Conservation (phyloP, 2,329 filamentous ascomycete genomes). For the Graphiopsis chlorocephala region DNA sequence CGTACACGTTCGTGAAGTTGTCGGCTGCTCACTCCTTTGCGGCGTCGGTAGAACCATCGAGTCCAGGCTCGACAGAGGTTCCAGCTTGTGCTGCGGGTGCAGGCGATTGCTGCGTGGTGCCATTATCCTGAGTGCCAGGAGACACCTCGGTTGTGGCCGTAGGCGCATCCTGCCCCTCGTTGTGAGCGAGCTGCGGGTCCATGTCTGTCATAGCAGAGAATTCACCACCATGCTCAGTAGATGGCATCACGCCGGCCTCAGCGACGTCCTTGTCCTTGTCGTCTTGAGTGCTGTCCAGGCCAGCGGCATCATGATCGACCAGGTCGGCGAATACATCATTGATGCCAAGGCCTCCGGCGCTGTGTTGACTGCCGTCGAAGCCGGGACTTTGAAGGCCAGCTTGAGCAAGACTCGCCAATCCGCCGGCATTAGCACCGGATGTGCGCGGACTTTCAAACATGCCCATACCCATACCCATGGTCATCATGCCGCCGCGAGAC, state of each 20-base stretch:
- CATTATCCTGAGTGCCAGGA: neutral
- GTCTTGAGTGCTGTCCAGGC: conserved; percentile 25
- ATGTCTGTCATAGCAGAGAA: neutral
- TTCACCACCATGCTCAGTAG: neutral
- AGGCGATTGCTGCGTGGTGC: neutral
- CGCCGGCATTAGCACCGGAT: conserved; percentile 12
- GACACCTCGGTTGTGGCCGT: neutral
- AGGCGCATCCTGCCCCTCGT: neutral
- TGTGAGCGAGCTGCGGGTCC: neutral
- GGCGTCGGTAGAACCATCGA: neutral
- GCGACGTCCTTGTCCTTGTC: neutral
- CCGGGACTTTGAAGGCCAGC: conserved; percentile 31
- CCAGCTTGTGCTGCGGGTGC: neutral
- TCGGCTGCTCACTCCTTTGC: neutral
- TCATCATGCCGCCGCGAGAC: conserved; percentile 15
- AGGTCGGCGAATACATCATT: conserved; percentile 36
- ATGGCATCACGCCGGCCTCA: neutral
- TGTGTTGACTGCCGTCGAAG: conserved; percentile 33
- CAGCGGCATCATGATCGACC: conserved; percentile 30
- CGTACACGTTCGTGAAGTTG: neutral
- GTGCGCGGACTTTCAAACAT: conserved; percentile 34
- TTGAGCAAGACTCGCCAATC: conserved; percentile 20
- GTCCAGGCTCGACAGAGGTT: neutral
- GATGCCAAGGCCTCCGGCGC: conserved; percentile 30
- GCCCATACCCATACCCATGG: conserved; percentile 19